Percentiles rank a stretch among this genome's conserved stretches.
Evolutionary conservation across 805 yeast genomes (phyloP).

Genomic region (Candida anglica): DNA sequence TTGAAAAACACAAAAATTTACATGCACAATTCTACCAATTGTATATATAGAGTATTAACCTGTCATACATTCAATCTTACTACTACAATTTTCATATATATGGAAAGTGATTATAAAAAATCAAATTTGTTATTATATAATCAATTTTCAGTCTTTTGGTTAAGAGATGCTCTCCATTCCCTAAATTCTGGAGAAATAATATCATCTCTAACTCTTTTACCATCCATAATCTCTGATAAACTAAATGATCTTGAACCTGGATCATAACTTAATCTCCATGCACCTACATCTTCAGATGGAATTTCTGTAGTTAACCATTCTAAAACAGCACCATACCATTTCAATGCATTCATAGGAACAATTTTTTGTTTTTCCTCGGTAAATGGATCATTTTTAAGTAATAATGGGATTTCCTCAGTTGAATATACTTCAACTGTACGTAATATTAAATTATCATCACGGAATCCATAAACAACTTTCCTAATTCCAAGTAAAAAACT

Average conservation of each 20-base stretch:
- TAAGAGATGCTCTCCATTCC: conserved; percentile 23
- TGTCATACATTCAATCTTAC: too few relatives aligned
- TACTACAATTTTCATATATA: too few relatives aligned
- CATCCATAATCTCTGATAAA: conserved; percentile 44
- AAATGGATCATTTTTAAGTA: conserved; percentile 51
- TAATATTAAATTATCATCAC: conserved; percentile 68
- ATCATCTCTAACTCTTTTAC: conserved; percentile 35
- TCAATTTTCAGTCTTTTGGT: too few relatives aligned
- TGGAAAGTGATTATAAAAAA: too few relatives aligned
- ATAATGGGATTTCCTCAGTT: conserved; percentile 74
- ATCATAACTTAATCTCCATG: conserved; percentile 55
- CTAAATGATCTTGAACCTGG: conserved; percentile 51
- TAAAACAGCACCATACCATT: conserved; percentile 80
- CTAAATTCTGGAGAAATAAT: conserved; percentile 46
- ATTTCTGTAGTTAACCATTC: conserved; percentile 63
- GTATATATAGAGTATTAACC: too few relatives aligned
- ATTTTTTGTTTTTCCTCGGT: conserved; percentile 37
- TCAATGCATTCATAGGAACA: conserved; percentile 73
- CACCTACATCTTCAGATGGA: conserved; percentile 50
- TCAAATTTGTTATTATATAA: too few relatives aligned
- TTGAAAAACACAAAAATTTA: too few relatives aligned
- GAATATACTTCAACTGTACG: conserved; percentile 68
- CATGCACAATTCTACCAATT: too few relatives aligned
- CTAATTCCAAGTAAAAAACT: conserved; percentile 84
- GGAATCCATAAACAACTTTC: conserved; percentile 78